These are phyloP conservation scores for Claviceps paspali DNA, from an alignment of 2,329 filamentous ascomycete species.

Conservation along the genomic window DNA sequence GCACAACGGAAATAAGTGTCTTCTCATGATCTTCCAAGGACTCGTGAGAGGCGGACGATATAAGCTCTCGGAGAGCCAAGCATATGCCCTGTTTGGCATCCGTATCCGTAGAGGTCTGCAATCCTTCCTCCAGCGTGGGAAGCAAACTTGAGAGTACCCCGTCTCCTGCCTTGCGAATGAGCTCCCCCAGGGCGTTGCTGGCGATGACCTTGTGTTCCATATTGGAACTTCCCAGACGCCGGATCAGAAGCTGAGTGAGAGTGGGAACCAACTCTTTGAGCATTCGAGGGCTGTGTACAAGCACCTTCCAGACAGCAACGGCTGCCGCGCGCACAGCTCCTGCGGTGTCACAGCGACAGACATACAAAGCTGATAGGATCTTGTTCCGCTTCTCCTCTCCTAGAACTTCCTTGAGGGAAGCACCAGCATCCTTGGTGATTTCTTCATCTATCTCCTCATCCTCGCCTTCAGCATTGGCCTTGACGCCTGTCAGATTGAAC, in stretches of 20 bases:
- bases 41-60: conserved; percentile 75
- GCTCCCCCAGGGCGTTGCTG: conserved; percentile 87
- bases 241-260: conserved; percentile 86
- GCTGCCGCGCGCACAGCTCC: conserved; percentile 80
- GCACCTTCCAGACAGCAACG: conserved; percentile 88
- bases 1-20: conserved; percentile 84
- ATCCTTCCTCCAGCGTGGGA: conserved; percentile 81
- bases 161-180: conserved; percentile 94
- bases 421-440: conserved; percentile 67
- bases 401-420: conserved; percentile 84
- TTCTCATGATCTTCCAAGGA: conserved; percentile 89
- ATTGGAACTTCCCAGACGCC: conserved; percentile 83
- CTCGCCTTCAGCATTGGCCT: conserved; percentile 61
- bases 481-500: conserved; percentile 95
- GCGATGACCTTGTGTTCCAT: conserved; percentile 99
- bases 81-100: conserved; percentile 96
- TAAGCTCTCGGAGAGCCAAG: conserved; percentile 86
- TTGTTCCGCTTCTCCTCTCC: conserved; percentile 95
- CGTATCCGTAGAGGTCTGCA: conserved; percentile 75
- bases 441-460: conserved; percentile 54
- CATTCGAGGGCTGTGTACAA: conserved; percentile 81
- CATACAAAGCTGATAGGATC: conserved; percentile 91
- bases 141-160: conserved; percentile 76
- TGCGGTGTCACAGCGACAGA: conserved; percentile 94
- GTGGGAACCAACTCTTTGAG: conserved; percentile 93